Percentiles rank a stretch among this genome's conserved stretches.
phyloP scores from a whole-genome alignment of 73 alveolate species.

The Symbiodinium natans region DNA sequence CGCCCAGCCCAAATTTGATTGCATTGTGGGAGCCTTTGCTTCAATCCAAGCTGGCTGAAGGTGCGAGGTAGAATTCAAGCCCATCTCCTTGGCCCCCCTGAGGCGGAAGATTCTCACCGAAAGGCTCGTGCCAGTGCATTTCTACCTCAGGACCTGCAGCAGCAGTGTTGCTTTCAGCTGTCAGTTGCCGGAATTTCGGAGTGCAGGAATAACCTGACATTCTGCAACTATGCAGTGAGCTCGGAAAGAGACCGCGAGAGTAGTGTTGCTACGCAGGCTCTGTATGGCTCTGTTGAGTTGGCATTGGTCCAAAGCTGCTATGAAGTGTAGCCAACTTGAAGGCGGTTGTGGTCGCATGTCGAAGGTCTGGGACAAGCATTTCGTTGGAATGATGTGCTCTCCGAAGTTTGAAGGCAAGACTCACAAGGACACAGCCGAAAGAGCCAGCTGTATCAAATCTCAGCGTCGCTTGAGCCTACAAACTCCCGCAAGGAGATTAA shows the following conservation, averaged over 20 bases:
- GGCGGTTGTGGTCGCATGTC: neutral
- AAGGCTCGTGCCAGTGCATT: slow-evolving; percentile 43
- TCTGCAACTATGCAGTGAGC: neutral
- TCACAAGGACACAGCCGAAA: slow-evolving; percentile 6
- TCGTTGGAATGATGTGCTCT: slow-evolving; percentile 53
- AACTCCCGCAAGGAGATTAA: neutral
- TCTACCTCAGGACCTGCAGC: slow-evolving; percentile 33
- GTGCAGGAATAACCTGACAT: slow-evolving; percentile 30
- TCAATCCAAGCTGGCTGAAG: neutral
- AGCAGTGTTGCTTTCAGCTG: neutral
- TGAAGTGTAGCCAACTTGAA: neutral
- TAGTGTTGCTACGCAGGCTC: neutral
- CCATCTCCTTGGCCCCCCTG: neutral
- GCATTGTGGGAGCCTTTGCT: neutral
- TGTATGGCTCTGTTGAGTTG: neutral
- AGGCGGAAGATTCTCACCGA: slow-evolving; percentile 69
- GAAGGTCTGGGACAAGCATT: slow-evolving; percentile 68
- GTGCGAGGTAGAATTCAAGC: neutral
- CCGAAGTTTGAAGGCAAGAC: slow-evolving; percentile 86
- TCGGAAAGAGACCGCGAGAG: neutral
- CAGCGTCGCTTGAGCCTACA: neutral
- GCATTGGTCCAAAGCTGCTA: too few species aligned
- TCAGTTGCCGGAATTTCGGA: neutral
- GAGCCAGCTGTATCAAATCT: neutral
- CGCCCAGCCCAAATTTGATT: slow-evolving; percentile 81